A percentile compares a stretch with the other conserved stretches of the same genome.
Evolutionary conservation across 169 alveolate species (phyloP).

Genomic region (Eimeria acervulina): DNA sequence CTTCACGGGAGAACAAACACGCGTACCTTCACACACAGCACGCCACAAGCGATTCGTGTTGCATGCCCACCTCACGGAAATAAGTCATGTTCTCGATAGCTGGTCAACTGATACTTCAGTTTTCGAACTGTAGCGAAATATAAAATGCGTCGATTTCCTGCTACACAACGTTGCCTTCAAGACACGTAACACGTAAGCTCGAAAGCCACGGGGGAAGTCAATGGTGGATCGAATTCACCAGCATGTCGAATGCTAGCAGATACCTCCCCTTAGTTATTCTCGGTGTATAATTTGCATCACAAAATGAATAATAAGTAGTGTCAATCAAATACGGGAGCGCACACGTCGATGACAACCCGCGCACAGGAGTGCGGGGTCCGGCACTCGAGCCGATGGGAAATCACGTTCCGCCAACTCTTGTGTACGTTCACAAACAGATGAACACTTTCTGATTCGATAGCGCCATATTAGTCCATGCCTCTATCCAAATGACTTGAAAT

Average conservation of each 20-base stretch:
- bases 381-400: neutral
- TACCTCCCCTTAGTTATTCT: neutral
- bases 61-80: no score
- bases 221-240: neutral
- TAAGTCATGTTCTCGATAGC: no score
- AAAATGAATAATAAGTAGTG: neutral
- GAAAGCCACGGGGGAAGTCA: neutral
- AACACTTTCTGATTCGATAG: neutral
- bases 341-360: neutral
- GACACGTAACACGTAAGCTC: neutral
- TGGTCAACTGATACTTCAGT: neutral
- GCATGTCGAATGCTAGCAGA: neutral
- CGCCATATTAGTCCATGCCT: neutral
- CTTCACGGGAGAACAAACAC: no score
- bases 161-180: neutral
- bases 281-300: neutral
- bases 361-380: neutral
- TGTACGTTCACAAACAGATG: neutral
- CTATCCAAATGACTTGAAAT: neutral
- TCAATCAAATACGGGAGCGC: neutral
- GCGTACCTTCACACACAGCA: no score
- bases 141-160: neutral
- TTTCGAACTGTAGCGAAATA: neutral
- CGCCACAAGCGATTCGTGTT: no score
- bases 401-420: neutral